Conservation (phyloP, 208 protist genomes). For the Leptomonas pyrrhocoris region DNA sequence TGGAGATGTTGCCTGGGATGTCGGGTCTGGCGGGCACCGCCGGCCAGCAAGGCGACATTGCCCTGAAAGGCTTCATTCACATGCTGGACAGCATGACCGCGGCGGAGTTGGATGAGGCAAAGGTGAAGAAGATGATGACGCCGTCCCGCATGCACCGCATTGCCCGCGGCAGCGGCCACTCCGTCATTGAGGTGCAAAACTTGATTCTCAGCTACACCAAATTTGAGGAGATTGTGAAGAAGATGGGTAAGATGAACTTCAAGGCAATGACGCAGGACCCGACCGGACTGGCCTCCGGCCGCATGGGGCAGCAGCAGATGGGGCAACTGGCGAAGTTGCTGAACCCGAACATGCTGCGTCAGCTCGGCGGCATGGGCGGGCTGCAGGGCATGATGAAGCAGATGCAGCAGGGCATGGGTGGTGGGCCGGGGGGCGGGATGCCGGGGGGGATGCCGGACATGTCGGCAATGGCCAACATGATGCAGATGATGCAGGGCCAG, state of each 20-base stretch:
- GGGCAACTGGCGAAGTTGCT: slow-evolving; percentile 84
- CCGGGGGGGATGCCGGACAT: slow-evolving; percentile 55
- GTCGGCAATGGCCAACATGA: slow-evolving; percentile 52
- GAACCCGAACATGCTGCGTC: slow-evolving; percentile 85
- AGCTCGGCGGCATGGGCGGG: slow-evolving; percentile 83
- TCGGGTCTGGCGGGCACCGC: slow-evolving; percentile 55
- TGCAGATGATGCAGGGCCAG: slow-evolving; percentile 54
- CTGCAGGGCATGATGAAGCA: slow-evolving; percentile 92
- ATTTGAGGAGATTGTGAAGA: slow-evolving; percentile 92
- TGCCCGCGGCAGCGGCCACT: slow-evolving; percentile 81
- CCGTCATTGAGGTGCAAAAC: slow-evolving; percentile 76
- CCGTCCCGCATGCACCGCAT: slow-evolving; percentile 85
- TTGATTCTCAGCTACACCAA: slow-evolving; percentile 83
- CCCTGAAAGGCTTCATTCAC: slow-evolving; percentile 93
- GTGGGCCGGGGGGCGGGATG: slow-evolving; percentile 29
- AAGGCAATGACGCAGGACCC: slow-evolving; percentile 88
- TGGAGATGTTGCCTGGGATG: slow-evolving; percentile 95
- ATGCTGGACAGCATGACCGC: slow-evolving; percentile 98
- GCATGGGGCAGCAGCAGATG: slow-evolving; percentile 88
- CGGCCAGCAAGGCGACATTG: slow-evolving; percentile 68
- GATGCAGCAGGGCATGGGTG: slow-evolving; percentile 48
- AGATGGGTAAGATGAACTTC: slow-evolving; percentile 92
- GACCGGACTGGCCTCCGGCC: slow-evolving; percentile 45
- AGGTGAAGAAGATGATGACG: slow-evolving; percentile 92
- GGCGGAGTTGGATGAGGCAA: slow-evolving; percentile 89